Evolutionary conservation across 805 yeast genomes (phyloP), one percentile per base, ranked within the genome.

Genomic region (Yarrowia porcina): DNA sequence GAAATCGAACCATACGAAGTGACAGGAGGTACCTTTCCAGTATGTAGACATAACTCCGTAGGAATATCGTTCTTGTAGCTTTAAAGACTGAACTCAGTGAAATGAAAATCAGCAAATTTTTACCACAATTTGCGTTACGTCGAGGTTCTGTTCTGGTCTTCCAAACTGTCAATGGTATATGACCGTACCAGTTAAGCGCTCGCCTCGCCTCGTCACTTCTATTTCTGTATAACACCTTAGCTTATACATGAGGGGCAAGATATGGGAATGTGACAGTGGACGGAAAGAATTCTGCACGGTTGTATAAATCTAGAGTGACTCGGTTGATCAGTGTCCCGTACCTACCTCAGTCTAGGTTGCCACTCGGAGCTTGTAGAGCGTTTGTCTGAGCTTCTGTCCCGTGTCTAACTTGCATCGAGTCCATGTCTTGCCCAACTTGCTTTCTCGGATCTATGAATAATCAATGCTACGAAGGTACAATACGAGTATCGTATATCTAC

Each of bases 301-400:
- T n/a, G n/a, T n/a, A n/a, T n/a, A 23, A 45, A 45, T 45, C 52
- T 45, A 45, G 36, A 45, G 36, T 17, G 36, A 36, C 36, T 45
- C 52, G 52, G 52, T 36, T 45, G 52, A 45, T 45, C 52, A 20
- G 30, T 35, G 13, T 30, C 12, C 4, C 12, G n/a, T 18, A 17
- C 20, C 39, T 36, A 10, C 20, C 39, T 4, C 25, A 39, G 23
- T 12, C 45, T n/a, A n/a, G n/a, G 45, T 41, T 13, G 42, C 25
- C 27, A 21, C 44, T 8, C 27, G 44, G 45, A 41, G 45, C 30
- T 41, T 23, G n/a, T n/a, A n/a, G n/a, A n/a, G n/a, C n/a, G n/a
- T n/a, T n/a, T n/a, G n/a, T n/a, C n/a, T n/a, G n/a, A n/a, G n/a
- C n/a, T n/a, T n/a, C n/a, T n/a, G 45, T 23, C 30, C 30, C 27